Evolutionary conservation across 306 rosid species (phyloP).

Genomic region (Fragaria ananassa): DNA sequence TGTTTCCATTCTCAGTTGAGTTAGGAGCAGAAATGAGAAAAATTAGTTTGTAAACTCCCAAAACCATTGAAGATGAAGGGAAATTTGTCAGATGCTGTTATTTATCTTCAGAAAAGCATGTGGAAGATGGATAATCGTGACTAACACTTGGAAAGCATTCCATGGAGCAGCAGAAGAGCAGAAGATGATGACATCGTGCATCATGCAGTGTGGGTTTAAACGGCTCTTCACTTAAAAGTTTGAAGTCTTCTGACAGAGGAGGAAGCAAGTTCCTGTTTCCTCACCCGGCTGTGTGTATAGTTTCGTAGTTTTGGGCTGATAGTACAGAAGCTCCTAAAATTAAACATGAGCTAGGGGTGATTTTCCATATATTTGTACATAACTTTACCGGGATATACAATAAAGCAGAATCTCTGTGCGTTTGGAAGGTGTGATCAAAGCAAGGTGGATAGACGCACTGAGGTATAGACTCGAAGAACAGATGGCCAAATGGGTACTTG

Average conservation of each 20-base stretch:
- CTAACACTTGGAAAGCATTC: background rate
- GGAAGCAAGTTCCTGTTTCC: slow-evolving; percentile 6
- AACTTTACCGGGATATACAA: slow-evolving; percentile 12
- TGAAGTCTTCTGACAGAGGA: background rate
- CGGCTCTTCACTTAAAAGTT: background rate
- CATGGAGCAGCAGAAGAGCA: background rate
- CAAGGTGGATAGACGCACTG: background rate
- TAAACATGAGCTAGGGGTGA: slow-evolving; percentile 7
- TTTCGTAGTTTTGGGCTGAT: background rate
- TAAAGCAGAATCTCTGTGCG: background rate
- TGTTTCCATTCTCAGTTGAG: slow-evolving; percentile 14
- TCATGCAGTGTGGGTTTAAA: background rate
- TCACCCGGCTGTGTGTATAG: slow-evolving; percentile 15
- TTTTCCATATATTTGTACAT: slow-evolving; percentile 19
- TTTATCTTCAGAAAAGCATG: background rate
- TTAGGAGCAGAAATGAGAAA: background rate
- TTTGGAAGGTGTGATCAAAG: background rate
- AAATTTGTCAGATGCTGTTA: background rate
- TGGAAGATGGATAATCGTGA: background rate
- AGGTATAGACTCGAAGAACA: background rate
- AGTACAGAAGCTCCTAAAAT: slow-evolving; percentile 13
- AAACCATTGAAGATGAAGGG: background rate
- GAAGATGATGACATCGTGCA: background rate
- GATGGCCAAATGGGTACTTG: background rate
- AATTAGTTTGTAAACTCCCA: background rate